phyloP scores from a whole-genome alignment of 2,329 filamentous ascomycete species.

The Fusarium buharicum region DNA sequence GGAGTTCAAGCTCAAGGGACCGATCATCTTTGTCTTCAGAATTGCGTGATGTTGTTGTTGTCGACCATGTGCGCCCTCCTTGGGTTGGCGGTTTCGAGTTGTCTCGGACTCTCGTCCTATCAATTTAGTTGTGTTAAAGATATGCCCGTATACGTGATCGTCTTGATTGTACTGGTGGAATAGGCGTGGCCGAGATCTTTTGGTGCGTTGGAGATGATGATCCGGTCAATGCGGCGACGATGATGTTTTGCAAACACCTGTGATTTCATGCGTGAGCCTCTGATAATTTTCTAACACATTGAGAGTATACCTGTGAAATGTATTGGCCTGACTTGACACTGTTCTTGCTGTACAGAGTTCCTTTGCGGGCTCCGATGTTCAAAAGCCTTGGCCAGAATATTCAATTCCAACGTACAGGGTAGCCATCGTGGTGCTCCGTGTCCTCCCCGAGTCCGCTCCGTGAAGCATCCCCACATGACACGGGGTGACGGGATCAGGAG shows the following conservation, averaged over 20 bases:
- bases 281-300: background rate
- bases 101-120: constrained; percentile 10
- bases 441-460: constrained; percentile 30
- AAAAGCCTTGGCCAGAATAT: background rate
- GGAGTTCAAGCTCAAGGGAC: background rate
- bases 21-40: background rate
- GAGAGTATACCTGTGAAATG: background rate
- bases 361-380: background rate
- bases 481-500: constrained; percentile 37
- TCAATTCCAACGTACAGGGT: constrained; percentile 30
- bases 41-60: background rate
- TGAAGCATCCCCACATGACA: constrained; percentile 27
- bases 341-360: background rate
- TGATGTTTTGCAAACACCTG: constrained; percentile 15
- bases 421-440: constrained; percentile 31
- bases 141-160: background rate
- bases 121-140: constrained; percentile 1
- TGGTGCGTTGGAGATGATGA: constrained; percentile 7
- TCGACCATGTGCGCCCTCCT: constrained; percentile 1
- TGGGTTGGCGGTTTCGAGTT: constrained; percentile 26
- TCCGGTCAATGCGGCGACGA: constrained; percentile 7
- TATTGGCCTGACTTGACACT: background rate
- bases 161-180: constrained; percentile 13
- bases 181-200: background rate
- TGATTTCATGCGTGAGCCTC: background rate